Evolutionary conservation across 306 rosid genomes (phyloP), one percentile per base, ranked within the genome.

Genomic region (Delonix regia): DNA sequence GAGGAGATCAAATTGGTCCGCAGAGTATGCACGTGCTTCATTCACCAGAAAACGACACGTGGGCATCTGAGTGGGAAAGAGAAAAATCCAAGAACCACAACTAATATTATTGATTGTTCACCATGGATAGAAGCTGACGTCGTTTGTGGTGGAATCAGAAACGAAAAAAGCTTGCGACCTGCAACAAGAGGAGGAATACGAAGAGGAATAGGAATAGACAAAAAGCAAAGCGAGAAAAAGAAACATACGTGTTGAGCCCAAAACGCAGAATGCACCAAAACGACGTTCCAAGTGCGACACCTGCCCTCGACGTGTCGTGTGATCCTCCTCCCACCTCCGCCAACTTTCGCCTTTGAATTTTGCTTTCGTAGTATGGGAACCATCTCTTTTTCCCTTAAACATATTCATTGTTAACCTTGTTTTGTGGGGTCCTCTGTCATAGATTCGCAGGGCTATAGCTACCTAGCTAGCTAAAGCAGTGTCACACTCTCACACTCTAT

Each of bases 241-340:
- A 8, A 68, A 49, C 5, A 76, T 77, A 81, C 91, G 88, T 81
- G 89, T 89, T 52, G 56, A 3, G 16, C 73, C 6, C 12, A 24
- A 42, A 63, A 21, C 67, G 69, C 9, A 45, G 55, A 34, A 9
- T 49, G 33, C 71, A 16, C 60, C 62, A 10, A 18, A 71, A 62
- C 34, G 6, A 60, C 19, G 71, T 36, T 44, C 53, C 16, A 14
- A 2, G 12, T 2, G 3, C 12, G 90, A 62, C 92, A 90, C 90
- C 62, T 88, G 89, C 39, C 83, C 22, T 34, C 77, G 51, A 84
- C 80, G 88, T 90, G 94, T 76, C 92, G 28, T 45, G 30, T 36
- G 27, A 0, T 41, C 34, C 51, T 67, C n/a, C 5, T 42, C 53
- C 72, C 52, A 41, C 19, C 53, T 13, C 14, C 9, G 4, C 6